Conservation (phyloP, 2,329 filamentous ascomycete genomes). For the Colletotrichum brevisporum region DNA sequence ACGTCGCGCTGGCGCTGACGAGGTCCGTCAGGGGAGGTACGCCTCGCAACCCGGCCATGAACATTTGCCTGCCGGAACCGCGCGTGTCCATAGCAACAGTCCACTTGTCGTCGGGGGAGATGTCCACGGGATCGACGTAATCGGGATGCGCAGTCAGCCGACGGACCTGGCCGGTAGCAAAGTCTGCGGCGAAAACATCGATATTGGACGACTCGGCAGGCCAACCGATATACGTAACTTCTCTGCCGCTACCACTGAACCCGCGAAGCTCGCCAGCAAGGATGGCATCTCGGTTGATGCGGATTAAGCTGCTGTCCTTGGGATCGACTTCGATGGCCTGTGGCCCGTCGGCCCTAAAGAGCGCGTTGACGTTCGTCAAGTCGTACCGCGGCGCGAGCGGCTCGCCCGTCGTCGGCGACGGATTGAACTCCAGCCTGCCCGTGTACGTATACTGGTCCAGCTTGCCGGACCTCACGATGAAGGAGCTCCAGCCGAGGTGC, state of each 20-base stretch:
- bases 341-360: conserved; percentile 44
- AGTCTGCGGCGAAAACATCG: conserved; percentile 55
- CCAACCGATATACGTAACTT: conserved; percentile 54
- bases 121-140: conserved; percentile 55
- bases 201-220: conserved; percentile 57
- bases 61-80: conserved; percentile 54
- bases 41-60: conserved; percentile 50
- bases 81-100: conserved; percentile 57
- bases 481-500: conserved; percentile 56
- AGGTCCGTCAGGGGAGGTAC: conserved; percentile 55
- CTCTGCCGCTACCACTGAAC: conserved; percentile 54
- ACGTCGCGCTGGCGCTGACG: conserved; percentile 45
- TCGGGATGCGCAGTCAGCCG: conserved; percentile 56
- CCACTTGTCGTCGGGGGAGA: conserved; percentile 56
- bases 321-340: conserved; percentile 12
- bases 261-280: conserved; percentile 57
- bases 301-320: conserved; percentile 41
- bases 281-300: conserved; percentile 48
- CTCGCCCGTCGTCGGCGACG: conserved; percentile 46
- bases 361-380: conserved; percentile 50
- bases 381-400: conserved; percentile 52
- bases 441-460: conserved; percentile 47
- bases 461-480: conserved; percentile 41
- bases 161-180: conserved; percentile 53
- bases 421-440: conserved; percentile 54